These are phyloP conservation scores for Neurospora crassa DNA, from an alignment of 2,329 filamentous ascomycete species.

Conservation along the genomic window DNA sequence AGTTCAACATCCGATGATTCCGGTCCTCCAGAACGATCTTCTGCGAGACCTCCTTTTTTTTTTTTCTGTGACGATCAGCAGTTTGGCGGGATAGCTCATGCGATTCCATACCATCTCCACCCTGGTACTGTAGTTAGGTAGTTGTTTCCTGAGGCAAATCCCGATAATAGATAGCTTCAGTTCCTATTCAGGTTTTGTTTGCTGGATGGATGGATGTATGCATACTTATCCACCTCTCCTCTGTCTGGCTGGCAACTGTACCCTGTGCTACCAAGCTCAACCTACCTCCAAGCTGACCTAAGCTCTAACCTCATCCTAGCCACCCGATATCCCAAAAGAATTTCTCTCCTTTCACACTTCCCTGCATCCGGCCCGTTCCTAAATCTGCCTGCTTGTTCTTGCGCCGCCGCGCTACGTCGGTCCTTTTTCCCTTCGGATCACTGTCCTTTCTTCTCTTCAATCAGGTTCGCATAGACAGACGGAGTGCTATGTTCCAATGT, in stretches of 20 bases:
- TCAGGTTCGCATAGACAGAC: slow-evolving; percentile 7
- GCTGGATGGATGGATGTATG: not conserved
- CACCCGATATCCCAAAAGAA: not conserved
- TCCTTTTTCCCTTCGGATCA: slow-evolving; percentile 17
- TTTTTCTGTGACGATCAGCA: not conserved
- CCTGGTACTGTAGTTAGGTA: not conserved
- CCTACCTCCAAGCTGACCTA: not conserved
- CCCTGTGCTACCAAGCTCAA: not conserved
- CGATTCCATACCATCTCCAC: not conserved
- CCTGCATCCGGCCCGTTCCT: not conserved
- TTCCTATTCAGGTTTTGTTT: not conserved
- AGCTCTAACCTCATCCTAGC: not conserved
- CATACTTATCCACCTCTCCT: not conserved
- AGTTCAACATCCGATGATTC: not conserved
- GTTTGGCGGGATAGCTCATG: not conserved
- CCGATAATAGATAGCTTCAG: not conserved
- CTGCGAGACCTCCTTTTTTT: not conserved
- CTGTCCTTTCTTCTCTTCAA: slow-evolving; percentile 6
- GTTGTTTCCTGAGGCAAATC: not conserved
- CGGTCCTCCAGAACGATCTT: not conserved
- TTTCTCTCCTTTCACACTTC: not conserved
- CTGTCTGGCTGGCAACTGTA: not conserved
- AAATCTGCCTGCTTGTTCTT: not conserved
- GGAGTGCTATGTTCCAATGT: slow-evolving; percentile 15
- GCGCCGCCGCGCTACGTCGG: not conserved